These are phyloP conservation scores for Sugiyamaella marilandica DNA, from an alignment of 805 yeast species.

Conservation along the genomic window DNA sequence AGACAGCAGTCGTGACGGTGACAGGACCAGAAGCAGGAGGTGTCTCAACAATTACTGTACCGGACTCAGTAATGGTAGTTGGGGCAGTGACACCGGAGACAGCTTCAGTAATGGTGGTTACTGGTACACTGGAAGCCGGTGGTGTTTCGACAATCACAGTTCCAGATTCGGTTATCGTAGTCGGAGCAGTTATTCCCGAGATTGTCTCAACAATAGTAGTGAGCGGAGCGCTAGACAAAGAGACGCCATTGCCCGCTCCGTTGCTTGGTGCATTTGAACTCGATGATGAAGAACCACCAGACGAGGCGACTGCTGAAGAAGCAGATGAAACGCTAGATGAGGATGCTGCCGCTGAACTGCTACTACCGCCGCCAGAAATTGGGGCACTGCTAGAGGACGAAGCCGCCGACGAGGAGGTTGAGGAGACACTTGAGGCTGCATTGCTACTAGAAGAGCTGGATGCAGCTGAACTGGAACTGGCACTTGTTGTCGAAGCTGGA, in stretches of 20 bases:
- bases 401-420: neutral
- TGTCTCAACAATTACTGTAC: conserved; percentile 3
- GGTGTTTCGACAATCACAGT: conserved; percentile 3
- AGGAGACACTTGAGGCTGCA: neutral
- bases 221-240: neutral
- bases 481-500: conserved; percentile 1
- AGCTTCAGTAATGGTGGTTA: conserved; percentile 3
- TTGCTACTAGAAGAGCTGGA: neutral
- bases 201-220: neutral
- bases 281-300: neutral
- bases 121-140: neutral
- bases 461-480: neutral
- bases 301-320: neutral
- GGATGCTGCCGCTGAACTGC: neutral
- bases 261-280: neutral
- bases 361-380: neutral
- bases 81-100: conserved; percentile 2
- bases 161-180: neutral
- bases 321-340: neutral
- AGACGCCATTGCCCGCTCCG: neutral
- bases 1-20: conserved; percentile 3
- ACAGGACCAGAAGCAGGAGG: conserved; percentile 6
- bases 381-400: conserved; percentile 4
- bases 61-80: neutral
- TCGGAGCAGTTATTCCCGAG: conserved; percentile 2